These are phyloP conservation scores for Clavispora asparagi DNA, from an alignment of 805 yeast species.

Conservation along the genomic window DNA sequence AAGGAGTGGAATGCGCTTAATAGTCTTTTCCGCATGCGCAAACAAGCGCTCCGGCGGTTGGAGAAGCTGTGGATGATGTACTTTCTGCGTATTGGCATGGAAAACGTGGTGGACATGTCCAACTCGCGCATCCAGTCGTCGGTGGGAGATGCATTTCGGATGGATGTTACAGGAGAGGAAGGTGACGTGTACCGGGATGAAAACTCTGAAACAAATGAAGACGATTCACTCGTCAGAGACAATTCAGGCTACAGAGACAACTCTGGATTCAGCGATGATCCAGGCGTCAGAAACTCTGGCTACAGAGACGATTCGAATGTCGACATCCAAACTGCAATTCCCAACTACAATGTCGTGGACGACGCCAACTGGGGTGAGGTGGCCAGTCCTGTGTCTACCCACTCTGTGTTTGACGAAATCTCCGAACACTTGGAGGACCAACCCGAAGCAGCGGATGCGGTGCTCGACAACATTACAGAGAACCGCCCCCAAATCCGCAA, in stretches of 20 bases:
- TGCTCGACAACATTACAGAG: constrained; percentile 20
- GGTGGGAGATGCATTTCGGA: constrained; percentile 23
- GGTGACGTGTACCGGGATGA: background rate
- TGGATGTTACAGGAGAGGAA: constrained; percentile 6
- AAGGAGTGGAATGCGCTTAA: constrained; percentile 82
- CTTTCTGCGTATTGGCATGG: constrained; percentile 36
- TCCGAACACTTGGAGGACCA: constrained; percentile 18
- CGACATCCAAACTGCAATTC: too few relatives aligned
- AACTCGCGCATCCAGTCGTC: constrained; percentile 22
- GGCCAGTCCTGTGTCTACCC: background rate
- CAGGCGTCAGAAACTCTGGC: too few relatives aligned
- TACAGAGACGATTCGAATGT: too few relatives aligned
- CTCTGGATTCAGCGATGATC: too few relatives aligned
- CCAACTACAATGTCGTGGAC: too few relatives aligned
- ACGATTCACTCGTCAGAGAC: background rate
- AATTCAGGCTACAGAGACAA: background rate
- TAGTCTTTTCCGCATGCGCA: constrained; percentile 55
- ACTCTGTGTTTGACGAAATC: constrained; percentile 23
- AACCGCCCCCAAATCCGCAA: constrained; percentile 58
- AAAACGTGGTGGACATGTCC: constrained; percentile 24
- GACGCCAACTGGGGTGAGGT: background rate
- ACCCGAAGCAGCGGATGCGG: constrained; percentile 1
- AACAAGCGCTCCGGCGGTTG: constrained; percentile 45
- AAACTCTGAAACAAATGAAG: background rate
- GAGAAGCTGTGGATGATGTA: constrained; percentile 74